Conservation (phyloP, 2,329 filamentous ascomycete genomes). For the Hypoxylon rubiginosum region DNA sequence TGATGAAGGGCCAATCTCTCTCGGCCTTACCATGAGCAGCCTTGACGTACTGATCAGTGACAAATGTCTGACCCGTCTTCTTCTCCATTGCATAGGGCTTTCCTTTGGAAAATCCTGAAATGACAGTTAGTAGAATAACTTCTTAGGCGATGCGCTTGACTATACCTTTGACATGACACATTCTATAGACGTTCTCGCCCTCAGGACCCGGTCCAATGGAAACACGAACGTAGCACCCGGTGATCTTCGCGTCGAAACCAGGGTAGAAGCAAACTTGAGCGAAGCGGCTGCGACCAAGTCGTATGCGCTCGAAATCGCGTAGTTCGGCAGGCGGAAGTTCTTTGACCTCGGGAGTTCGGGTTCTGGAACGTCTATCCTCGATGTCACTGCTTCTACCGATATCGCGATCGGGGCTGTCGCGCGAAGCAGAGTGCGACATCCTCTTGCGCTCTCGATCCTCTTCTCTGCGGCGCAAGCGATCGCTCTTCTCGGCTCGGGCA, state of each 20-base stretch:
- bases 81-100: slow-evolving; percentile 86
- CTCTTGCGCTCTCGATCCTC: slow-evolving; percentile 71
- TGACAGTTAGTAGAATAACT: slow-evolving; percentile 43
- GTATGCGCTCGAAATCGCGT: slow-evolving; percentile 85
- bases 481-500: slow-evolving; percentile 73
- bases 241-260: slow-evolving; percentile 84
- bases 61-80: slow-evolving; percentile 79
- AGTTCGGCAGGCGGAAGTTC: slow-evolving; percentile 79
- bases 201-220: slow-evolving; percentile 82
- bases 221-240: slow-evolving; percentile 87
- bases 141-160: slow-evolving; percentile 12
- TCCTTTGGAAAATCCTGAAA: slow-evolving; percentile 79
- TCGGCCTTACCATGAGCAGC: slow-evolving; percentile 86
- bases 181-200: slow-evolving; percentile 83
- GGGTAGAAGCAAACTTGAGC: slow-evolving; percentile 94
- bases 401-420: slow-evolving; percentile 64
- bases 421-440: slow-evolving; percentile 58
- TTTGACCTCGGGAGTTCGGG: slow-evolving; percentile 68
- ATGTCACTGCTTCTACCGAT: slow-evolving; percentile 82
- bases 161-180: slow-evolving; percentile 88
- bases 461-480: slow-evolving; percentile 73
- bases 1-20: slow-evolving; percentile 89
- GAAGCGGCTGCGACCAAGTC: slow-evolving; percentile 88
- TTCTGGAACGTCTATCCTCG: slow-evolving; percentile 67
- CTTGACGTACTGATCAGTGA: slow-evolving; percentile 87